Evolutionary conservation across 2,329 filamentous ascomycete species (phyloP).

Genomic region (Plenodomus biglobosus): DNA sequence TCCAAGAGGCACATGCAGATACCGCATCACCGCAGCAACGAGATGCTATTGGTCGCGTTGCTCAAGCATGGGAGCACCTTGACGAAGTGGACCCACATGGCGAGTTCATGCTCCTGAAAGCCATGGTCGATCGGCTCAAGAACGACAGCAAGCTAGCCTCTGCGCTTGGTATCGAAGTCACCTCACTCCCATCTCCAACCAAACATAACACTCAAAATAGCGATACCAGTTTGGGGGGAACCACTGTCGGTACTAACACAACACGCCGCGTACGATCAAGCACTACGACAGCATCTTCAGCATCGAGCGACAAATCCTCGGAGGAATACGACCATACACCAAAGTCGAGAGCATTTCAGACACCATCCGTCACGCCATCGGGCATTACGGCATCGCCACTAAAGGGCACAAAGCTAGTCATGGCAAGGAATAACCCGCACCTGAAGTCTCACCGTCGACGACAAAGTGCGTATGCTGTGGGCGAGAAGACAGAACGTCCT

Average conservation of each 20-base stretch:
- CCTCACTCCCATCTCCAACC: slow-evolving; percentile 24
- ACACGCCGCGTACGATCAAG: slow-evolving; percentile 39
- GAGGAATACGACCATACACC: slow-evolving; percentile 23
- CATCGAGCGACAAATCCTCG: slow-evolving; percentile 21
- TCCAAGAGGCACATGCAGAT: slow-evolving; percentile 85
- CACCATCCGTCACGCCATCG: slow-evolving; percentile 29
- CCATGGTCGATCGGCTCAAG: slow-evolving; percentile 72
- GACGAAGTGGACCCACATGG: slow-evolving; percentile 90
- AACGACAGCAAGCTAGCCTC: slow-evolving; percentile 65
- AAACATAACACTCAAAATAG: slow-evolving; percentile 38
- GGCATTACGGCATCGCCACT: slow-evolving; percentile 47
- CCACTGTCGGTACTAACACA: slow-evolving; percentile 38
- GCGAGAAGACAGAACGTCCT: slow-evolving; percentile 51
- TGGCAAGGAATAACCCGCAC: slow-evolving; percentile 83
- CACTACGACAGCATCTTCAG: slow-evolving; percentile 22
- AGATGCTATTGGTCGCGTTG: slow-evolving; percentile 78
- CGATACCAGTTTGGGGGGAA: slow-evolving; percentile 37
- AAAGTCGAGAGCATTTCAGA: slow-evolving; percentile 23
- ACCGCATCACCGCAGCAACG: slow-evolving; percentile 70
- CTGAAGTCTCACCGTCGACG: slow-evolving; percentile 71
- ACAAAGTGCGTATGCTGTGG: slow-evolving; percentile 40
- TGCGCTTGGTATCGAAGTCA: slow-evolving; percentile 46
- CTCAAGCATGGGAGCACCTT: slow-evolving; percentile 81
- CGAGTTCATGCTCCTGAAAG: slow-evolving; percentile 79
- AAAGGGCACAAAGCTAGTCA: slow-evolving; percentile 66